Evolutionary conservation across 345 rosid genomes (phyloP).

Genomic region (Dipteronia sinensis): DNA sequence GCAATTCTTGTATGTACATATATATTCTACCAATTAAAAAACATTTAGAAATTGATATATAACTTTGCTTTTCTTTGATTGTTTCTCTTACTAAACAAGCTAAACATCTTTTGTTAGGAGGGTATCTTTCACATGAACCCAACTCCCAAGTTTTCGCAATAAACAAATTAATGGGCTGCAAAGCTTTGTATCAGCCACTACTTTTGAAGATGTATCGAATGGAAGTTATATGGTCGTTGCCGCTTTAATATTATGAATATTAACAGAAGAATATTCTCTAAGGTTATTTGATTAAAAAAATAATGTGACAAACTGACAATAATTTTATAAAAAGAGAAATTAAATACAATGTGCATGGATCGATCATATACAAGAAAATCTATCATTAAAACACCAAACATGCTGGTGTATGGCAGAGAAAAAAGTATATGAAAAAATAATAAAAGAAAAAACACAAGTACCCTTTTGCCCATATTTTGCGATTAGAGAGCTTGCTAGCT

Average conservation of each 20-base stretch:
- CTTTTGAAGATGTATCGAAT: neutral
- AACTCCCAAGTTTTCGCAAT: neutral
- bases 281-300: neutral
- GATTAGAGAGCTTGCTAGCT: neutral
- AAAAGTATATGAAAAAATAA: neutral
- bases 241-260: slow-evolving; percentile 17
- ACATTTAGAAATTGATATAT: neutral
- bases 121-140: slow-evolving; percentile 24
- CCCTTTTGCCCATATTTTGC: slow-evolving; percentile 14
- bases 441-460: slow-evolving; percentile 5
- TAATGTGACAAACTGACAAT: neutral
- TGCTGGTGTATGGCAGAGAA: neutral
- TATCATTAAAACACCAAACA: neutral
- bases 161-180: neutral
- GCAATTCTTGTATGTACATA: neutral
- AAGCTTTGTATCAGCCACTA: neutral
- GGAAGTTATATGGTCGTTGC: slow-evolving; percentile 15
- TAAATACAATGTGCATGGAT: neutral
- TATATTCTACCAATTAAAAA: neutral
- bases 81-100: neutral
- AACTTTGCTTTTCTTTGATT: neutral
- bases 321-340: neutral
- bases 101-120: neutral
- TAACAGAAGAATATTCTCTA: slow-evolving; percentile 27
- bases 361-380: neutral